phyloP scores from a whole-genome alignment of 495 filamentous ascomycete genomes.

The Penicillium steckii region DNA sequence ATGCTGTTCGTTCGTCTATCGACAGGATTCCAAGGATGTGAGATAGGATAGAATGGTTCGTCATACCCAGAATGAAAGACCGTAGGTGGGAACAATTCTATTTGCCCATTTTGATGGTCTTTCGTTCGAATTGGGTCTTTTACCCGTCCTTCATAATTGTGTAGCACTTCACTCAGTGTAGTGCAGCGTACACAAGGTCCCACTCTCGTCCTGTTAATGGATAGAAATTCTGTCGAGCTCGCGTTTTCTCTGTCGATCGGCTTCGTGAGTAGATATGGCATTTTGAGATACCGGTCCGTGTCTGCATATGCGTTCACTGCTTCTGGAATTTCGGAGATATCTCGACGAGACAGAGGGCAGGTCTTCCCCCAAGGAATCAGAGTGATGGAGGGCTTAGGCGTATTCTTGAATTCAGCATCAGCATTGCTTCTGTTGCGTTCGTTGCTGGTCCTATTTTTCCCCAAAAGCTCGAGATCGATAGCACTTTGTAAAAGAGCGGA shows the following conservation, averaged over 20 bases:
- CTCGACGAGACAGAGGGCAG: neutral
- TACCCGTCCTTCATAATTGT: neutral
- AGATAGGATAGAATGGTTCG: constrained; percentile 12
- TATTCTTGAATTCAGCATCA: neutral
- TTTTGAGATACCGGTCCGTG: neutral
- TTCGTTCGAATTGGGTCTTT: neutral
- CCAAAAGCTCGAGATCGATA: neutral
- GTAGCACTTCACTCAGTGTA: neutral
- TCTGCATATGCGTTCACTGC: neutral
- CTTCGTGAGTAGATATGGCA: neutral
- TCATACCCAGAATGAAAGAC: neutral
- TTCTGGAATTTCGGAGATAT: neutral
- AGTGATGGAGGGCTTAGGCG: neutral
- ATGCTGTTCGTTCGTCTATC: neutral
- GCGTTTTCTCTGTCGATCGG: neutral
- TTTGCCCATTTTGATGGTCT: neutral
- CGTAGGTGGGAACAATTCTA: neutral
- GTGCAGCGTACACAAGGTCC: neutral
- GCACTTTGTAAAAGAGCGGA: neutral
- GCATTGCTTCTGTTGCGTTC: neutral
- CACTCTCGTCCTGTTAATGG: neutral
- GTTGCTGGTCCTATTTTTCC: neutral
- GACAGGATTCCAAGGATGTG: constrained; percentile 4
- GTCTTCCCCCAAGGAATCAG: constrained; percentile 11
- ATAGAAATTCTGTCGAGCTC: neutral